phyloP scores from a whole-genome alignment of 2,329 filamentous ascomycete species.

The Lasiodiplodia sp. region DNA sequence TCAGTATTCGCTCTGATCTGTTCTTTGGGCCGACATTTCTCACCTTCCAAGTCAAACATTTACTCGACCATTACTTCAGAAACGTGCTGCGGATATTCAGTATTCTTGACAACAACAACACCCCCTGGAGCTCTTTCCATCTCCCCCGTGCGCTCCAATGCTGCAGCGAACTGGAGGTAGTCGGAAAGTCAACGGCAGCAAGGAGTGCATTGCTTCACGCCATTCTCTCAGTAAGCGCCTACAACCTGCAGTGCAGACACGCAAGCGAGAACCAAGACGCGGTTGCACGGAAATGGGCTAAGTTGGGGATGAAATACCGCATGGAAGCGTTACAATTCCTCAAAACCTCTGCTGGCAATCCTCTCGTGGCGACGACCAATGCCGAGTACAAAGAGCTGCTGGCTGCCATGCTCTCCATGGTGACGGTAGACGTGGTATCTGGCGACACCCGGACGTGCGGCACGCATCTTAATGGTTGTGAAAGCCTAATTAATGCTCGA shows the following conservation, averaged over 20 bases:
- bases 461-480: neutral
- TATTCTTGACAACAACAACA: neutral
- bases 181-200: neutral
- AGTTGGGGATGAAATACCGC: neutral
- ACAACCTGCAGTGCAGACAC: neutral
- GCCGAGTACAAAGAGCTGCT: neutral
- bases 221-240: neutral
- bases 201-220: neutral
- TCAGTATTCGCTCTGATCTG: no score
- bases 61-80: neutral
- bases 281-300: neutral
- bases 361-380: neutral
- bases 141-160: neutral
- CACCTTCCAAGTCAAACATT: neutral
- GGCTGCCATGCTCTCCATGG: conserved; percentile 1
- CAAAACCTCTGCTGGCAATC: neutral
- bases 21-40: neutral
- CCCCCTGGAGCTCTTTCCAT: neutral
- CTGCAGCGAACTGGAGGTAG: neutral
- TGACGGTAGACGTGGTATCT: neutral
- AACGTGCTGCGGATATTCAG: neutral
- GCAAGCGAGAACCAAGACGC: no score
- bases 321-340: neutral
- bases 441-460: neutral
- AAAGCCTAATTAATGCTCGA: neutral